Evolutionary conservation across 495 filamentous ascomycete genomes (phyloP), one percentile per base, ranked within the genome.

Genomic region (Pseudevernia furfuracea): DNA sequence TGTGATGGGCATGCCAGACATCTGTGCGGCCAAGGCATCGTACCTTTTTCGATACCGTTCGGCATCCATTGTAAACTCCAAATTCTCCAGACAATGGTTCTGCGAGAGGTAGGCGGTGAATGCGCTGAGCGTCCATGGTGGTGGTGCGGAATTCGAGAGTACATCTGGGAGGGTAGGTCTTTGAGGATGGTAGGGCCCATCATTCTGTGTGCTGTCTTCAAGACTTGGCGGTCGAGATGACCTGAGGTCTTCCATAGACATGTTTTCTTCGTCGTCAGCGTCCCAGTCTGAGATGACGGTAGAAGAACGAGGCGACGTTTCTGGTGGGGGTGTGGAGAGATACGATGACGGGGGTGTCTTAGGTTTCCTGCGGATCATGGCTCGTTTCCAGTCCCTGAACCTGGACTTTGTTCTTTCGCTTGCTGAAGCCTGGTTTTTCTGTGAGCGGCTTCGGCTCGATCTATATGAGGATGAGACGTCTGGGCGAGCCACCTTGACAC

Each of bases 81-180:
- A 77, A 10, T 91, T 99, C 75, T 99, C 95, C 52, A 97, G 77
- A 71, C 95, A 99, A 75, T 97, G 95, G 68, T 97, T 97, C 69
- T 96, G 92, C 3, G 95, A 97, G 32, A 97, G 84, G 72, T 94
- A 99, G 59, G 93, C 94, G 84, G 90, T 97, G 76, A 99, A 97
- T 30, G 95, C 94, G 68, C 84, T 84, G 23, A 97, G 82, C 4
- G 92, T 97, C 80, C 92, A 97, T 68, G 95, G 95, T 46, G 91
- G 86, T 1, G 90, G 88, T 60, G 95, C 89, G 30, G 84, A 84
- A 71, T 96, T 92, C 46, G 89, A 85, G 53, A 99, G 82, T 19
- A 99, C 91, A 67, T 97, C 92, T 58, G 87, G 79, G 58, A 99
- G 77, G 38, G 90, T 89, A 21, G 95, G 95, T 65, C 88, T 82